phyloP scores from a whole-genome alignment of 2,329 filamentous ascomycete genomes.

The Colletotrichum trifolii region DNA sequence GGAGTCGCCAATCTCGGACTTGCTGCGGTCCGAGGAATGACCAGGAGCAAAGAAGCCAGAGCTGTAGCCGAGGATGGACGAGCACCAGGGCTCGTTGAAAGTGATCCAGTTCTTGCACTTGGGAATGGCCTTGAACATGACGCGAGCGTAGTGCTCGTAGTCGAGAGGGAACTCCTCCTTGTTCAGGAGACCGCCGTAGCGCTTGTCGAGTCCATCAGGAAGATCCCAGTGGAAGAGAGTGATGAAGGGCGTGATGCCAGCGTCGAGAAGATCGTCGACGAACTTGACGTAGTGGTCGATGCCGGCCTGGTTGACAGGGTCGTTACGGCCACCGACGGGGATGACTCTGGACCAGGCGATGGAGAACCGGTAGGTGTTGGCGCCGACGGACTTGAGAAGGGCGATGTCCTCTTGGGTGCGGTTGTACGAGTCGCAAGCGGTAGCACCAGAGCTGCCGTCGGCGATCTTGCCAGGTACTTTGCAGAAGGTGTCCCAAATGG shows the following conservation, averaged over 20 bases:
- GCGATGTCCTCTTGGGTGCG: conserved; percentile 80
- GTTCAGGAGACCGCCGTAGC: conserved; percentile 85
- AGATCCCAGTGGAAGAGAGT: conserved; percentile 93
- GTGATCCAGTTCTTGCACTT: conserved; percentile 91
- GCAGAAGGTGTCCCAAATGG: conserved; percentile 94
- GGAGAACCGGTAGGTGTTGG: conserved; percentile 85
- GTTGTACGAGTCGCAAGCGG: conserved; percentile 90
- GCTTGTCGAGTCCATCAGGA: conserved; percentile 79
- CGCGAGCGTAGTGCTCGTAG: conserved; percentile 81
- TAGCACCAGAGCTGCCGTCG: conserved; percentile 77
- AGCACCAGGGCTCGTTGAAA: conserved; percentile 92
- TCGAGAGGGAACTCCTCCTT: conserved; percentile 85
- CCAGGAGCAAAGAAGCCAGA: conserved; percentile 84
- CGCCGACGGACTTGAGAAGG: conserved; percentile 78
- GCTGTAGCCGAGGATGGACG: conserved; percentile 82
- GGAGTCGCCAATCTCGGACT: conserved; percentile 78
- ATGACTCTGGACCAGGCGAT: conserved; percentile 88
- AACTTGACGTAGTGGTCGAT: conserved; percentile 83
- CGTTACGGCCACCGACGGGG: conserved; percentile 83
- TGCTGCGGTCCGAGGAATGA: conserved; percentile 79
- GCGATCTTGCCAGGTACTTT: conserved; percentile 84
- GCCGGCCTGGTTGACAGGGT: conserved; percentile 83
- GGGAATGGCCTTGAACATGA: conserved; percentile 78
- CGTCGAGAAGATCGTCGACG: conserved; percentile 80
- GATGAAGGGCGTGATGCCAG: conserved; percentile 82